These are phyloP conservation scores for Chlorella sp. DNA, from an alignment of 139 green algal species.

Conservation along the genomic window DNA sequence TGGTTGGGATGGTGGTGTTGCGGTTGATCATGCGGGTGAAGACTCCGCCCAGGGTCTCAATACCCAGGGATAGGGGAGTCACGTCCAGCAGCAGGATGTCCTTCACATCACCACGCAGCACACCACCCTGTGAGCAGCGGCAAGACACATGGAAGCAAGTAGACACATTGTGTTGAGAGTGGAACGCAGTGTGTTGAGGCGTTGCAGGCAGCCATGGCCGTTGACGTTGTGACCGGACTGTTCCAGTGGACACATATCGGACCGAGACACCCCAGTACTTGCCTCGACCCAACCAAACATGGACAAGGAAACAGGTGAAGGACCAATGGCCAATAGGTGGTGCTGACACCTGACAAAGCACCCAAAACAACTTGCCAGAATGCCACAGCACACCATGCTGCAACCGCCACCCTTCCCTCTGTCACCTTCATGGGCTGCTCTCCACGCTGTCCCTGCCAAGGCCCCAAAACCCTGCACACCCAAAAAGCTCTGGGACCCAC, in stretches of 20 bases:
- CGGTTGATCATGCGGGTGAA: constrained; percentile 93
- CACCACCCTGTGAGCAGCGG: neutral
- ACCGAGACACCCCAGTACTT: too few relatives aligned
- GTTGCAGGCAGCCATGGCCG: too few relatives aligned
- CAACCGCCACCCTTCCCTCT: neutral
- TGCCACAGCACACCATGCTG: neutral
- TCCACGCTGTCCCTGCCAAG: constrained; percentile 45
- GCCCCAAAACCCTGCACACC: constrained; percentile 42
- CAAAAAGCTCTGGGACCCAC: constrained; percentile 43
- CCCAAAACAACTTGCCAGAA: neutral
- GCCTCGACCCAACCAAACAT: too few relatives aligned
- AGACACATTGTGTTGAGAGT: too few relatives aligned
- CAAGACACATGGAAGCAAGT: too few relatives aligned
- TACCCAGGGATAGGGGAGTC: constrained; percentile 82
- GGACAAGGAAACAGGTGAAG: too few relatives aligned
- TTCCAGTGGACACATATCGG: too few relatives aligned
- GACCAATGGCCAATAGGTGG: neutral
- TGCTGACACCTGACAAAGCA: too few relatives aligned
- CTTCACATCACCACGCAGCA: constrained; percentile 25
- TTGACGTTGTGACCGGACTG: too few relatives aligned
- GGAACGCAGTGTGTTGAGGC: too few relatives aligned
- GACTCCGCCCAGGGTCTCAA: constrained; percentile 88
- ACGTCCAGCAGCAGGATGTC: constrained; percentile 37
- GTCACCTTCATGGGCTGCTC: neutral
- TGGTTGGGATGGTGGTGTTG: constrained; percentile 92